These are phyloP conservation scores for Hirsutella minnesotensis DNA, from an alignment of 2,329 filamentous ascomycete genomes.

Conservation along the genomic window DNA sequence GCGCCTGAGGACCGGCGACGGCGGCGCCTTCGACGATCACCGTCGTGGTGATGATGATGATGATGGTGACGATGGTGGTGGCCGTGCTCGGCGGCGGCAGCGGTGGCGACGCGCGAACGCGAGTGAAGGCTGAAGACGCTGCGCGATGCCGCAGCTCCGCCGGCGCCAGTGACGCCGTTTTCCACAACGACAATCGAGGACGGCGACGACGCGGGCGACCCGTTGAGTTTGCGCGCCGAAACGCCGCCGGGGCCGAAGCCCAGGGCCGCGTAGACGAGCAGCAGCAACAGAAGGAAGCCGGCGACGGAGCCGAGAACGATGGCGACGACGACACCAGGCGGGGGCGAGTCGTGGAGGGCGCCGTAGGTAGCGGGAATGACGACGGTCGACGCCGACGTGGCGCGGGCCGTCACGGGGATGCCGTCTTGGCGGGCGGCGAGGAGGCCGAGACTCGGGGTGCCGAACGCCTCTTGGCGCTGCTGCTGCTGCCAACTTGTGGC, in stretches of 20 bases:
- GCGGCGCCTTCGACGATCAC: constrained; percentile 2
- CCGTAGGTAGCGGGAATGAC: constrained; percentile 24
- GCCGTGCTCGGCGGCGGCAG: constrained; percentile 1
- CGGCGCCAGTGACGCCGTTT: not conserved
- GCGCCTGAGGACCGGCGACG: not conserved
- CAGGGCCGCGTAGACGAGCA: constrained; percentile 37
- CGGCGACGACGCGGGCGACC: not conserved
- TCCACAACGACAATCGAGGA: not conserved
- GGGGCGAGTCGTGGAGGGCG: constrained; percentile 23
- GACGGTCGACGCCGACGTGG: constrained; percentile 6
- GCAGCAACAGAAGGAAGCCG: constrained; percentile 40
- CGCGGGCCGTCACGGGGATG: not conserved
- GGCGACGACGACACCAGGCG: constrained; percentile 29
- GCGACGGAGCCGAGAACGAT: constrained; percentile 33
- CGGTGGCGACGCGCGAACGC: constrained; percentile 1
- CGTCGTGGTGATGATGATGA: constrained; percentile 4
- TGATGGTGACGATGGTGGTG: constrained; percentile 2
- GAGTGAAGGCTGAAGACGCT: constrained; percentile 7
- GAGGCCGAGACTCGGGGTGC: not conserved
- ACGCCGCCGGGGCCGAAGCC: constrained; percentile 25
- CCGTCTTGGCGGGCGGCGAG: constrained; percentile 6
- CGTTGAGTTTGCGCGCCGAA: not conserved
- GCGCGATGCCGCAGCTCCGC: constrained; percentile 3
- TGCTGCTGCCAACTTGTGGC: not conserved
- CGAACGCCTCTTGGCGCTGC: too few species aligned